Conservation (phyloP, 257 asterid species). For the Ocimum tenuiflorum region DNA sequence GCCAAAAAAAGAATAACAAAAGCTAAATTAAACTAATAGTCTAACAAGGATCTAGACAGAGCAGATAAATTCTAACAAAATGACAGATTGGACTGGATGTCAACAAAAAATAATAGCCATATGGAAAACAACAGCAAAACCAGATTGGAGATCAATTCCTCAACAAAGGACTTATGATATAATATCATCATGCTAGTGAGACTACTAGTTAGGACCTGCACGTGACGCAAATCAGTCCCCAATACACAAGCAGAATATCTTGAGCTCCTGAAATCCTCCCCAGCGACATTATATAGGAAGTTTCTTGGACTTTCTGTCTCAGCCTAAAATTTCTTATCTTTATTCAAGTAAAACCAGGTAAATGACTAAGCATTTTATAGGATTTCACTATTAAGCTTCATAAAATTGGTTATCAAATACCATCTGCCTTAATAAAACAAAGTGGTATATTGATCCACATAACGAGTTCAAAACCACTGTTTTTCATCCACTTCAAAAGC, state of each 20-base stretch:
- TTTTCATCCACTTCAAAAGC: conserved; percentile 6
- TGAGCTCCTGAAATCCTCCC: background rate
- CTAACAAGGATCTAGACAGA: background rate
- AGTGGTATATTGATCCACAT: background rate
- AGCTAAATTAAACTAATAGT: too few species aligned
- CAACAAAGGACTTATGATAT: background rate
- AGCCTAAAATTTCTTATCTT: background rate
- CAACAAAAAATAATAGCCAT: background rate
- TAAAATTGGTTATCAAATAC: background rate
- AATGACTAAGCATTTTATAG: background rate
- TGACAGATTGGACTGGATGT: conserved; percentile 1
- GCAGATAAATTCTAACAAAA: conserved; percentile 1
- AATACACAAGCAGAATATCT: background rate
- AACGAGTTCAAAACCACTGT: background rate
- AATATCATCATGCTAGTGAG: conserved; percentile 4
- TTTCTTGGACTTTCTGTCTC: background rate
- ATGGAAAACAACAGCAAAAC: background rate
- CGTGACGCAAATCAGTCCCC: background rate
- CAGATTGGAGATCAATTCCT: background rate
- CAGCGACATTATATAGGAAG: background rate
- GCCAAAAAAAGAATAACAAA: conserved; percentile 29
- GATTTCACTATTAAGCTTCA: background rate
- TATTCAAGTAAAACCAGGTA: background rate
- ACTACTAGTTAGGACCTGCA: background rate
- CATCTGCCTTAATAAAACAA: conserved; percentile 12